These are phyloP conservation scores for Cyberlindnera maritima DNA, from an alignment of 805 yeast species.

Conservation along the genomic window DNA sequence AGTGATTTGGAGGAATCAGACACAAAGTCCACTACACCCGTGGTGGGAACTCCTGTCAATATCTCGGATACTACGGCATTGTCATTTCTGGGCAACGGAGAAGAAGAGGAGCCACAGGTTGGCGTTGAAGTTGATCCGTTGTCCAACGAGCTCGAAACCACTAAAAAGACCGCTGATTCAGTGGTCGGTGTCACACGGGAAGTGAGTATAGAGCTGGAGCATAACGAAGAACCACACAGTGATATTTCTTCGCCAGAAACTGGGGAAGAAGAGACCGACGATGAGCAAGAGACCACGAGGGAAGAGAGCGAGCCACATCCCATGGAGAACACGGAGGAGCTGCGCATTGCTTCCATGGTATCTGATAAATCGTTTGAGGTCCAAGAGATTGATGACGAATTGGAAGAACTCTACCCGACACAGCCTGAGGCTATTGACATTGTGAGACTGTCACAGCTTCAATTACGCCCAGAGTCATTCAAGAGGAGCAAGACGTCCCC, in stretches of 20 bases:
- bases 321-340: neutral
- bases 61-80: too few species aligned
- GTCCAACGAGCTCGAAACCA: too few species aligned
- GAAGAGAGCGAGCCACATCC: neutral
- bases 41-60: too few species aligned
- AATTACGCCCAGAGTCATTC: neutral
- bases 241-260: too few species aligned
- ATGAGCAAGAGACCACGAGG: neutral
- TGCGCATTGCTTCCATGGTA: constrained; percentile 4
- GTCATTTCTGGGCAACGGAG: too few species aligned
- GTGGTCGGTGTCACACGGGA: too few species aligned
- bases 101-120: too few species aligned
- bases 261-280: neutral
- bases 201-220: too few species aligned
- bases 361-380: constrained; percentile 10
- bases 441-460: constrained; percentile 21
- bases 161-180: too few species aligned
- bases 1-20: neutral
- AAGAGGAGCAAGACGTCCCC: constrained; percentile 4
- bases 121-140: too few species aligned
- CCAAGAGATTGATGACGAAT: constrained; percentile 25
- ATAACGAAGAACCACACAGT: too few species aligned
- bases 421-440: constrained; percentile 25
- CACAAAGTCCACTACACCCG: neutral
- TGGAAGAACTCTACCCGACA: constrained; percentile 29